Conservation (phyloP, 345 rosid species). For the Brassica carinata region DNA sequence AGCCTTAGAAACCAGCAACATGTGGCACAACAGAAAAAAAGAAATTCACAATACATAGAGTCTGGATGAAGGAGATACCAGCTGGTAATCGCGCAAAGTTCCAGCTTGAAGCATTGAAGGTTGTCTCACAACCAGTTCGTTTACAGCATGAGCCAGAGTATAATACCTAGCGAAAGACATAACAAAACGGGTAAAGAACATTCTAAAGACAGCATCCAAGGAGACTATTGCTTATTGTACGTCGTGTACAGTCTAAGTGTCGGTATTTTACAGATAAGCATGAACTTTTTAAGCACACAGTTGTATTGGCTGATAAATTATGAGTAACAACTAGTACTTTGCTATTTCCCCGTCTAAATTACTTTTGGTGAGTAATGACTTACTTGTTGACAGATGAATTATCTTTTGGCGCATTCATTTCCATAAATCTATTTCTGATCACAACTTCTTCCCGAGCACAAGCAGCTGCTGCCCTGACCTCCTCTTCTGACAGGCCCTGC, state of each 20-base stretch:
- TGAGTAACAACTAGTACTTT: constrained; percentile 15
- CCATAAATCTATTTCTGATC: constrained; percentile 90
- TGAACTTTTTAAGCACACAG: not conserved
- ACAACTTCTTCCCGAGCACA: constrained; percentile 98
- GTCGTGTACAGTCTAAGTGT: constrained; percentile 6
- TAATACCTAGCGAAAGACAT: constrained; percentile 65
- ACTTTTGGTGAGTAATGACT: constrained; percentile 34
- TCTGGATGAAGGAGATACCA: constrained; percentile 56
- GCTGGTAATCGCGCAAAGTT: constrained; percentile 97
- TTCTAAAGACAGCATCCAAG: constrained; percentile 15
- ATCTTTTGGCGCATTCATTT: constrained; percentile 99
- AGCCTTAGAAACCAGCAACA: constrained; percentile 1
- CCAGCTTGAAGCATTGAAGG: constrained; percentile 97
- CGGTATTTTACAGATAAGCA: constrained; percentile 20
- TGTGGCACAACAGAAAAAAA: constrained; percentile 6
- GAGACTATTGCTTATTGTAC: constrained; percentile 19
- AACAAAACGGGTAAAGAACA: constrained; percentile 18
- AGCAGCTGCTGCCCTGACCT: constrained; percentile 86
- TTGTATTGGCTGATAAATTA: not conserved
- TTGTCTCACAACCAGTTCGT: constrained; percentile 82
- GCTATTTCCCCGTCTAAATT: constrained; percentile 10
- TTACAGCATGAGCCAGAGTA: constrained; percentile 98
- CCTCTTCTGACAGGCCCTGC: constrained; percentile 99
- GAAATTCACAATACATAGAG: constrained; percentile 20
- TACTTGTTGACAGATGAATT: constrained; percentile 94